Evolutionary conservation across 2,329 filamentous ascomycete species (phyloP).

Genomic region (Cryphonectria radicalis): DNA sequence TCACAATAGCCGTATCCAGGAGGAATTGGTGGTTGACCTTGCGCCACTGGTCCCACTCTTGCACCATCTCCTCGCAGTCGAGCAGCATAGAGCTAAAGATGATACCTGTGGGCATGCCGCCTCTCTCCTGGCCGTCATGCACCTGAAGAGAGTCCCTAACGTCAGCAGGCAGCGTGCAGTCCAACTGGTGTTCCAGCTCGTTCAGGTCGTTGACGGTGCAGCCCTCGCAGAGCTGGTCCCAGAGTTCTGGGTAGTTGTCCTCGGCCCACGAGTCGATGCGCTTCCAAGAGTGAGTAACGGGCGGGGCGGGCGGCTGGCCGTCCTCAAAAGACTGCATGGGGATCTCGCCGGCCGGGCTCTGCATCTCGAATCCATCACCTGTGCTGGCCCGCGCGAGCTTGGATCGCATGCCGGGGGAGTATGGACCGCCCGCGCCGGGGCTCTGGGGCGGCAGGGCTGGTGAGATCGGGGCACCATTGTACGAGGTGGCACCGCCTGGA

Average conservation of each 20-base stretch:
- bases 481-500: slow-evolving; percentile 62
- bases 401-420: slow-evolving; percentile 90
- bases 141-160: slow-evolving; percentile 87
- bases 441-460: slow-evolving; percentile 53
- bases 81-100: slow-evolving; percentile 94
- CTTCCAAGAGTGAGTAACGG: slow-evolving; percentile 87
- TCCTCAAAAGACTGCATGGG: slow-evolving; percentile 96
- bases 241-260: slow-evolving; percentile 92
- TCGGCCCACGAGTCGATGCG: slow-evolving; percentile 95
- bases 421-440: slow-evolving; percentile 68
- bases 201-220: slow-evolving; percentile 95
- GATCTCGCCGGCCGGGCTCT: slow-evolving; percentile 76
- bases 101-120: slow-evolving; percentile 86
- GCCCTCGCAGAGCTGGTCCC: slow-evolving; percentile 89
- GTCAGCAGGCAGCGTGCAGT: slow-evolving; percentile 91
- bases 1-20: slow-evolving; percentile 59
- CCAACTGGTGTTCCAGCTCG: slow-evolving; percentile 92
- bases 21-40: slow-evolving; percentile 91
- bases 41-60: slow-evolving; percentile 97
- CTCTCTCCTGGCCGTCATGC: slow-evolving; percentile 97
- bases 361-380: slow-evolving; percentile 70
- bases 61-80: slow-evolving; percentile 96
- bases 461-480: slow-evolving; percentile 59
- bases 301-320: slow-evolving; percentile 86
- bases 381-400: slow-evolving; percentile 69